Evolutionary conservation across 2,329 filamentous ascomycete species (phyloP), one percentile per base, ranked within the genome.

Genomic region (Talaromyces atroroseus): DNA sequence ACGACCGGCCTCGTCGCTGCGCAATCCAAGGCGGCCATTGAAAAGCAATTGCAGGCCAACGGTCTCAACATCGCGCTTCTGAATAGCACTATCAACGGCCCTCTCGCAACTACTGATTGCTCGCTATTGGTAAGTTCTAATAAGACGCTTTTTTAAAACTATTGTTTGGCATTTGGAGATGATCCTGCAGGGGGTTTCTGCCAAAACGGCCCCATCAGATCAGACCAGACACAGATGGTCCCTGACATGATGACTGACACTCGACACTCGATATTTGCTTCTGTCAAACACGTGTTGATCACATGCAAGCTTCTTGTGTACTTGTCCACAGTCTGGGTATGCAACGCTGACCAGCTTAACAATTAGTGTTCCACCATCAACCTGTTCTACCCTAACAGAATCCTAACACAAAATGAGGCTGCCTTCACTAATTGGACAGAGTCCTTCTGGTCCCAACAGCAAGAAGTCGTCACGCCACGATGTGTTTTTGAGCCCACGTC

Each of bases 401-500:
- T 62, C 21, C 42, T 63, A 20, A 57, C 51, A 7, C 42, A 49
- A 21, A 55, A 56, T 12, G 46, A 51, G 32, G 47, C 51, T 7
- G 5, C 46, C 8, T 65, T 63, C 38, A 45, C 57, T 52, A 60
- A 57, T 23, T 59, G 57, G 57, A 55, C 52, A 3, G 47, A 36
- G 1, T 49, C 52, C 23, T 73, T 70, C 56, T 74, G 71, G 71
- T 70, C 71, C 1, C 60, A 64, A 18, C 71, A 74, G 58, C 72
- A 74, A 60, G 66, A 60, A 20, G 62, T 65, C 38, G 65, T 68
- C 12, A 60, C 66, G 34, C 72, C 72, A 0, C 54, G 58, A 44
- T 74, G 72, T 46, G 61, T 71, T 38, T 70, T 74, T 61, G 63
- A 66, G 20, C 69, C 71, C 5, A 54, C 60, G 4, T 58, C 52